Base-by-base conservation (phyloP, 2,329 filamentous ascomycete genomes). In the Xylariaceae sp. region DNA sequence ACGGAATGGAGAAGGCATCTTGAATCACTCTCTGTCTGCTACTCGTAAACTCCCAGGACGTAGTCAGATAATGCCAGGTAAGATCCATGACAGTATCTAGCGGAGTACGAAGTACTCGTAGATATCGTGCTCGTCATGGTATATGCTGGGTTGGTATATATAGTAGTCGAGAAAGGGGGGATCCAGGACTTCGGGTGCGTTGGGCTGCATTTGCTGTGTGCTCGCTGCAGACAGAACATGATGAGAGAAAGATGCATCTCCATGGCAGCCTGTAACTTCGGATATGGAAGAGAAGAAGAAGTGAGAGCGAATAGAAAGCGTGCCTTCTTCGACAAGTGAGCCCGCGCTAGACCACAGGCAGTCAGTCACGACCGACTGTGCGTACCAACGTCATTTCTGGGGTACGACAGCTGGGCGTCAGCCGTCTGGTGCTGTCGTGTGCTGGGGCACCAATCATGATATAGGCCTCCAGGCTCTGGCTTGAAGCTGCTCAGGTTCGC, bases 111-210 rank as follows among this genome's bases (percentile, higher is more conserved):
- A 11, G 10, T 45, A 18, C 17, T 18, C 17, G 17, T 18, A 41
- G 9, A 41, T 41, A 41, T 41, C 13, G 13, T 41, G 37, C 9
- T 41, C 37, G 37, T 10, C 13, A 45, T 45, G 41, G 11, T 45
- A n/a, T 45, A 45, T 45, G 41, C 41, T n/a, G 9, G 13, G 5
- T 45, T 15, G 13, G n/a, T 45, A 45, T 13, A 45, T 3, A n/a
- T 17, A 45, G 41, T 13, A 61, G 56, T 51, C 6, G 6, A 48
- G 53, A 41, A 49, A 57, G 58, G 55, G 49, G 37, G 54, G 52
- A 57, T 61, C 59, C 59, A 59, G 59, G 56, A 59, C 54, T 51
- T 55, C 52, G 56, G 56, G 56, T 57, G 56, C 50, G 54, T 56
- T 59, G 48, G 51, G 49, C 54, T 63, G 56, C 54, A 53, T 52